Evolutionary conservation across 2,329 filamentous ascomycete species (phyloP).

Genomic region (Cladosporium halotolerans): DNA sequence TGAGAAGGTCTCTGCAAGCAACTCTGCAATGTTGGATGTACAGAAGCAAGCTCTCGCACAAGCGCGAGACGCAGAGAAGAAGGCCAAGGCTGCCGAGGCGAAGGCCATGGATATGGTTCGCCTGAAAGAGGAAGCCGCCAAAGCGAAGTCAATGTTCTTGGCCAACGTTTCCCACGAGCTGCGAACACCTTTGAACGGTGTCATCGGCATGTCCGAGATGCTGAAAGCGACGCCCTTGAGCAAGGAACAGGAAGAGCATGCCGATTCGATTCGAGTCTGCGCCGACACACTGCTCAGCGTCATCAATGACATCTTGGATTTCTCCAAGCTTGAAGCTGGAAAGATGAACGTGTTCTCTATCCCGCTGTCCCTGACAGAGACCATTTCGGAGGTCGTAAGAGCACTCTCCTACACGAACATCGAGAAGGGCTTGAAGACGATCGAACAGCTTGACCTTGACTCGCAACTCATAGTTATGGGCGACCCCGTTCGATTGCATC

Average conservation of each 20-base stretch:
- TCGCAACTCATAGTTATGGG: conserved; percentile 48
- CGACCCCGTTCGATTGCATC: conserved; percentile 46
- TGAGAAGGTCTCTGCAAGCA: conserved; percentile 71
- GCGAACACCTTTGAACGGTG: conserved; percentile 48
- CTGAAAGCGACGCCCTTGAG: conserved; percentile 53
- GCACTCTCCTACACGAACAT: conserved; percentile 58
- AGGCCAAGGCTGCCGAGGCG: conserved; percentile 69
- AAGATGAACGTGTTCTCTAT: conserved; percentile 57
- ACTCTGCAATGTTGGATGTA: conserved; percentile 69
- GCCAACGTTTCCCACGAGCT: conserved; percentile 55
- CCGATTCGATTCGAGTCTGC: conserved; percentile 59
- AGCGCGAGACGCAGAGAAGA: conserved; percentile 65
- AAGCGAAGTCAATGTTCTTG: conserved; percentile 72
- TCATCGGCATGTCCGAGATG: conserved; percentile 55
- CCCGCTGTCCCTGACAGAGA: conserved; percentile 47
- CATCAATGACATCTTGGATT: conserved; percentile 50
- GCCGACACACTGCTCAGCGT: conserved; percentile 50
- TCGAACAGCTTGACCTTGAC: conserved; percentile 51
- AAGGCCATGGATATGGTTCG: conserved; percentile 73
- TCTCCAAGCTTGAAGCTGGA: conserved; percentile 47
- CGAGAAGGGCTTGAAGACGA: conserved; percentile 53
- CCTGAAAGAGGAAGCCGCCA: conserved; percentile 74
- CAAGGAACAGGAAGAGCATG: conserved; percentile 55
- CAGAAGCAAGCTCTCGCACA: conserved; percentile 69
- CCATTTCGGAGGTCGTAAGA: conserved; percentile 58